These are phyloP conservation scores for Daucus carota DNA, from an alignment of 129 eudicot species.

Conservation along the genomic window DH1_v3.0 NC_030388.2:22469501-22470000, in stretches of 20 bases:
- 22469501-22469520: no score
- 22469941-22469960: not conserved
- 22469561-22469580: not conserved
- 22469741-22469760: not conserved
- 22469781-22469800: not conserved
- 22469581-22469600: not conserved
- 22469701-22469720: conserved; percentile 1
- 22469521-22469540: not conserved
- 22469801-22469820: conserved; percentile 5
- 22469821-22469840: conserved; percentile 1
- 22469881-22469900: not conserved
- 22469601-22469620: not conserved
- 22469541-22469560: not conserved
- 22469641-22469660: not conserved
- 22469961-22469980: not conserved
- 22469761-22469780: not conserved
- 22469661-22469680: conserved; percentile 2
- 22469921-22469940: not conserved
- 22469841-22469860: not conserved
- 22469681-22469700: not conserved
- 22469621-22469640: not conserved
- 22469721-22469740: not conserved
- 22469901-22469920: not conserved
- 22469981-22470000: not conserved
- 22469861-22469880: conserved; percentile 2